Base-by-base conservation (phyloP, 768 basidiomycete species). In the Russula brevipes region DNA sequence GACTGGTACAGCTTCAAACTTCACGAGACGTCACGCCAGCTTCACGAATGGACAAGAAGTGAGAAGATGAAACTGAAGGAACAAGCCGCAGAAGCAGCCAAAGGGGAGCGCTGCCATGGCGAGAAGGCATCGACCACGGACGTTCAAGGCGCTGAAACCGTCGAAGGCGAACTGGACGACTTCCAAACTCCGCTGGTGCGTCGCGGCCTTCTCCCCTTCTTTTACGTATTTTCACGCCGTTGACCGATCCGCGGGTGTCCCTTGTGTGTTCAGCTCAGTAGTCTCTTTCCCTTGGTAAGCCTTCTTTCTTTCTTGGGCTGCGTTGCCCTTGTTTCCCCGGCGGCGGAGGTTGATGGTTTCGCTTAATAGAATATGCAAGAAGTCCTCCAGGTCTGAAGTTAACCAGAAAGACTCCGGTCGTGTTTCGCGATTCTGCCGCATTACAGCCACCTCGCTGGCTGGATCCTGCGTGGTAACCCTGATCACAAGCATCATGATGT, bases 181-280 rank as follows among this genome's bases (percentile, higher is more conserved):
- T 68, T 68, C 46, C 67, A 68, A 54, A 63, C 54, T 11, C 67
- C 67, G 12, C 51, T 59, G 58, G 66, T 67, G 31, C 33, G 66
- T 60, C 4, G 31, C 51, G 51, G 17, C 33, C 16, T 30, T 44
- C 44, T 58, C 10, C 51, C 30, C 16, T 39, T 38, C 11, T 24
- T 45, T 57, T 53, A 59, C 61, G 52, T 64, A 36, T 7, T 0
- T 24, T 44, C 11, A 17, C 11, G 14, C 45, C 12, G 36, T 39
- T 39, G 35, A 54, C 30, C 41, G 49, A 16, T 19, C 59, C 51
- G 41, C 41, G 24, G 16, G 49, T 30, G n/a, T 33, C 24, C 24
- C 14, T 50, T 19, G 14, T 41, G 12, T 47, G 31, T 52, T 57
- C 24, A 63, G 65, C 66, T 66, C n/a, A 66, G 67, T 42, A 68